Evolutionary conservation across 768 basidiomycete species (phyloP).

Genomic region (Tulasnella sp.): DNA sequence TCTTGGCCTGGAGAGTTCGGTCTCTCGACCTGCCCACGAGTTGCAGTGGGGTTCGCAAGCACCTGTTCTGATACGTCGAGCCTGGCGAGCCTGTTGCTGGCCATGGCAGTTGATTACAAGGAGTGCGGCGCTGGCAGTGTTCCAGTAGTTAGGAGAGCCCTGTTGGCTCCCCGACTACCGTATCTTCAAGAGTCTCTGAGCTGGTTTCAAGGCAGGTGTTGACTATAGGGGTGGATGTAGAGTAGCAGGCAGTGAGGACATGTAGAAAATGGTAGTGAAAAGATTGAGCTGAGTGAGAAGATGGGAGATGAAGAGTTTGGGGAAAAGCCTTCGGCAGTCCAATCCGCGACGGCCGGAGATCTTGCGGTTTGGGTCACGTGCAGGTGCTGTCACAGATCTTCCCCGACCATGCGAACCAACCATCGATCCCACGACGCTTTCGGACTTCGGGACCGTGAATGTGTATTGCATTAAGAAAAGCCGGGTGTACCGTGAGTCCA

Average conservation of each 20-base stretch:
- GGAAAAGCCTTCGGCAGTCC: background rate
- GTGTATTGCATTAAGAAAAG: background rate
- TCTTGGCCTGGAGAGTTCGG: background rate
- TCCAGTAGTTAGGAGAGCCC: background rate
- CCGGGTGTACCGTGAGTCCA: background rate
- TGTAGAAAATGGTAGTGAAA: constrained; percentile 4
- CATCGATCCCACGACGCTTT: background rate
- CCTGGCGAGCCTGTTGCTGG: background rate
- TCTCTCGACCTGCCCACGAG: background rate
- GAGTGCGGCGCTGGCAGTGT: background rate
- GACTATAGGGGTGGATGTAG: background rate
- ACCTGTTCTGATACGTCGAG: background rate
- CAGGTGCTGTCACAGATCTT: background rate
- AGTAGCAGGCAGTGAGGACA: background rate
- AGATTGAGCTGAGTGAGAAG: background rate
- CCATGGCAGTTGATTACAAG: background rate
- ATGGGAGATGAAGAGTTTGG: background rate
- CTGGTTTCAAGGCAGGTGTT: background rate
- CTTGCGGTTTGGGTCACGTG: background rate
- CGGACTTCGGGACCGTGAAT: background rate
- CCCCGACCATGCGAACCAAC: background rate
- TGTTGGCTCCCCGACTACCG: background rate
- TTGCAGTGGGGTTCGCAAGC: background rate
- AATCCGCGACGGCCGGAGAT: background rate
- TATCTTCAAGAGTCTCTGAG: background rate